Conservation (phyloP, 225 moss, liverwort and hornwort species). For the Pleurozium schreberi region DNA sequence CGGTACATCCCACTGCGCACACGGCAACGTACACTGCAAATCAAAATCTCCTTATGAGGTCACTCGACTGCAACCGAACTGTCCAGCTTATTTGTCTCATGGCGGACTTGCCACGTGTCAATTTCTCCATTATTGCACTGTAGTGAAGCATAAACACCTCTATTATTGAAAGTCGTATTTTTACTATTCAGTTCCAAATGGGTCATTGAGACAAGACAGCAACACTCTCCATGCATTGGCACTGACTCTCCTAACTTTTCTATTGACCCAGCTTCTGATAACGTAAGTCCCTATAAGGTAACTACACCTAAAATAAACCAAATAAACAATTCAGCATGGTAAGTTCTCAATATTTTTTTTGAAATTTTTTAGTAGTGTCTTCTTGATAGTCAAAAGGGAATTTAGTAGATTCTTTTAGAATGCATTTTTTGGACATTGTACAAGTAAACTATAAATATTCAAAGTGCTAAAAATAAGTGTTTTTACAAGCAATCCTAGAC, state of each 20-base stretch:
- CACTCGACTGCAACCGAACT: background rate
- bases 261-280: background rate
- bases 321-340: background rate
- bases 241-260: background rate
- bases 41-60: background rate
- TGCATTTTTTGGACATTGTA: background rate
- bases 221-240: background rate
- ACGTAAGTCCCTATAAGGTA: background rate
- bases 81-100: background rate
- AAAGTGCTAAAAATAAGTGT: background rate
- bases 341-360: background rate
- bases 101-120: background rate
- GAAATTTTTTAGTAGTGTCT: background rate
- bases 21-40: background rate
- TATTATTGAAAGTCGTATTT: background rate
- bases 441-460: background rate
- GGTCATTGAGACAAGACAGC: background rate
- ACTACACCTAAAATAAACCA: too few species aligned
- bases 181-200: background rate
- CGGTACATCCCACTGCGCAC: background rate
- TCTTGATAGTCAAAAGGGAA: accelerated
- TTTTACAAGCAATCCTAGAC: background rate
- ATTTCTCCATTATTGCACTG: background rate
- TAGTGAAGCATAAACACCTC: background rate
- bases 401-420: background rate